Evolutionary conservation across 139 green algal genomes (phyloP).

Genomic region (Tetradesmus obliquus): DNA sequence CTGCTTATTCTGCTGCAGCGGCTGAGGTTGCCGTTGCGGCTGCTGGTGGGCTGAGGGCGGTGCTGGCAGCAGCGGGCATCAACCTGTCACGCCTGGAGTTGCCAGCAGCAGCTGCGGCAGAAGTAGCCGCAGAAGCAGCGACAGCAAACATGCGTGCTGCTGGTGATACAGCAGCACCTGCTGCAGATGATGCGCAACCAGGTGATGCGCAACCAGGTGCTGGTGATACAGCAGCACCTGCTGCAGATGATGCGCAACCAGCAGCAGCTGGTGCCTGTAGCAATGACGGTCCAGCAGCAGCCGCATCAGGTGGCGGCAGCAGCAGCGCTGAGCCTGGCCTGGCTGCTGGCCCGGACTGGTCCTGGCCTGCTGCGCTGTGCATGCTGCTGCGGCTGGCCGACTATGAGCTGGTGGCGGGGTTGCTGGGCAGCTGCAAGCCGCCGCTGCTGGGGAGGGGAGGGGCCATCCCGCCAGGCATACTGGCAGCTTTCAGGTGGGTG

Average conservation of each 20-base stretch:
- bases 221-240: neutral
- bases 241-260: neutral
- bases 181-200: too few relatives aligned
- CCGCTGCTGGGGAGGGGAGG: conserved; percentile 51
- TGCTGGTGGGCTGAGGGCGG: conserved; percentile 69
- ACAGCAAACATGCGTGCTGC: neutral
- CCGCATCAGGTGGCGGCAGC: neutral
- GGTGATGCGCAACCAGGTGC: neutral
- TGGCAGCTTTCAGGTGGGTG: conserved; percentile 50
- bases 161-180: neutral
- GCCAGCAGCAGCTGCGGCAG: neutral
- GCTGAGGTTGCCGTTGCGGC: conserved; percentile 66
- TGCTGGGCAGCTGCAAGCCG: conserved; percentile 39
- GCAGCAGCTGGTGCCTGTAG: too few relatives aligned
- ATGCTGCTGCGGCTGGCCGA: conserved; percentile 32
- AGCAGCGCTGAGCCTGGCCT: neutral
- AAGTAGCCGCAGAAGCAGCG: neutral
- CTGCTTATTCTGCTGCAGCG: conserved; percentile 41
- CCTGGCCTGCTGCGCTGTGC: neutral
- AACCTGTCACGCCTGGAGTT: conserved; percentile 37
- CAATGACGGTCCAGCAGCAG: neutral
- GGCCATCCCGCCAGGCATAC: conserved; percentile 42
- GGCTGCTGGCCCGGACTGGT: conserved; percentile 2
- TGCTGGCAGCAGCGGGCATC: conserved; percentile 56
- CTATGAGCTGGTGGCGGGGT: conserved; percentile 53